Evolutionary conservation across 1,284 basidiomycete genomes (phyloP), one percentile per base, ranked within the genome.

Genomic region (Ustilago loliicola): DNA sequence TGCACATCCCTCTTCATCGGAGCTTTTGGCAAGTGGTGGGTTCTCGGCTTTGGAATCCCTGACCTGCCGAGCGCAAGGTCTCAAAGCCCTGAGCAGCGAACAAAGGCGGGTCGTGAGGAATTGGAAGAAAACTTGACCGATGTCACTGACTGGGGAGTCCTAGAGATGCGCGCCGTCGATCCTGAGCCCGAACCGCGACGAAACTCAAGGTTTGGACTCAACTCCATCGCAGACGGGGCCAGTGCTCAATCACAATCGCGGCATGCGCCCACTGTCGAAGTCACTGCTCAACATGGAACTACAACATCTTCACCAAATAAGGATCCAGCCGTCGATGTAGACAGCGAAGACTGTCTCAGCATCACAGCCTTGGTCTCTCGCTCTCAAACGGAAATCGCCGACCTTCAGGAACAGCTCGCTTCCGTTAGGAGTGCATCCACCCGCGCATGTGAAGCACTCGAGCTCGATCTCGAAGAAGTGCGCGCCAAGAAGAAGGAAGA

Each of bases 21-120:
- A 42, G 92, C 91, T 15, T 95, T 95, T 86, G 94, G 94, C 3
- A 91, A 89, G 74, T 95, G 94, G 94, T 94, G 93, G 92, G 88
- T 92, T 48, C 93, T 92, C 48, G 93, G 63, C 91, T 62, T 88
- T 90, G 74, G 65, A 10, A 77, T 77, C 23, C 69, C 74, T 8
- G 69, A 77, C 40, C 57, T 66, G 3, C 60, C 69, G 1, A 38
- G 32, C n/a, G 8, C 34, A 87, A 92, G 61, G 91, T 92, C 63
- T 38, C 55, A 90, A 88, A 90, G 90, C 73, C 90, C 91, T 83
- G 88, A 90, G 47, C 89, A 91, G 72, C 87, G 89, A 21, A 11
- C 40, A 25, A 72, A 72, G 45, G 15, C 47, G 13, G 50, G 53
- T 19, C 73, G 73, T 5, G 60, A 59, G 54, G 88, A 90, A 71